A percentile compares a stretch with the other conserved stretches of the same genome.
Conservation (phyloP, 2,329 filamentous ascomycete genomes). For the Cordyceps militaris region DNA sequence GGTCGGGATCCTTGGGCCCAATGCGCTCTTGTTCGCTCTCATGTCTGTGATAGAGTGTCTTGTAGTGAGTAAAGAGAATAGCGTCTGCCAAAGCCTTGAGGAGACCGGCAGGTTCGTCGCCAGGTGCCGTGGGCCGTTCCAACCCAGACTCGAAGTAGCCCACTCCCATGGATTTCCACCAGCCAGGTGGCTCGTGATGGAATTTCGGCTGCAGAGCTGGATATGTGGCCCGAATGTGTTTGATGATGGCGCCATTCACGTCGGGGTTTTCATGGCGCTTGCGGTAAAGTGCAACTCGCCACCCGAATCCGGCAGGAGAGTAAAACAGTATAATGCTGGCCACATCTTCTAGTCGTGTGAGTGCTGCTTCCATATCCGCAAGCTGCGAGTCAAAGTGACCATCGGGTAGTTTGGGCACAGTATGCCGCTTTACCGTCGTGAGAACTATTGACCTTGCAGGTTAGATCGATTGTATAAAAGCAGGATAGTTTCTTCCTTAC, state of each 20-base stretch:
- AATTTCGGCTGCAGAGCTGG: neutral
- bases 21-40: too few relatives aligned
- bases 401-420: neutral
- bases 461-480: too few relatives aligned
- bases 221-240: neutral
- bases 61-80: neutral
- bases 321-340: too few relatives aligned
- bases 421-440: too few relatives aligned
- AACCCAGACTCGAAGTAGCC: too few relatives aligned
- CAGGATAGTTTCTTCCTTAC: too few relatives aligned
- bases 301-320: too few relatives aligned
- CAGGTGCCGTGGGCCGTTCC: neutral
- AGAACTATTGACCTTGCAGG: too few relatives aligned
- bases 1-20: neutral
- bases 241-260: neutral
- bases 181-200: too few relatives aligned
- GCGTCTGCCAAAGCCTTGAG: neutral
- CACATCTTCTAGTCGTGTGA: neutral
- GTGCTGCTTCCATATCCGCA: neutral
- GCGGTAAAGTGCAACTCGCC: neutral
- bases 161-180: too few relatives aligned
- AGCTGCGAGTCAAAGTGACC: neutral
- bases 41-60: neutral
- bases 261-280: neutral
- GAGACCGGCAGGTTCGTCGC: neutral